Percentiles rank a stretch among this genome's conserved stretches.
Evolutionary conservation across 441 rosid genomes (phyloP).

Genomic region (Populus hybrid): DNA sequence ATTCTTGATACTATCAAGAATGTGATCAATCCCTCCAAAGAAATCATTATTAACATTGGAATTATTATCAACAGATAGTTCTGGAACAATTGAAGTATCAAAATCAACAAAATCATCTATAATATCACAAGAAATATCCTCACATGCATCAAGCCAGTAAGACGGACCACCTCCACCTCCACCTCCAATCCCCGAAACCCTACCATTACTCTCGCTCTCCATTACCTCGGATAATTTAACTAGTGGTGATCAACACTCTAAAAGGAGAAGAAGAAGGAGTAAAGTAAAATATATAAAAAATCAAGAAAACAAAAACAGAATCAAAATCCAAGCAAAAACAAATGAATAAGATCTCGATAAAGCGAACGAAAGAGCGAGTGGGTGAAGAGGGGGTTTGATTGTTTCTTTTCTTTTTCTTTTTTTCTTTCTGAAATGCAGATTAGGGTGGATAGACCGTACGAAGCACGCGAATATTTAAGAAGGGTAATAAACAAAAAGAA

Average conservation of each 20-base stretch:
- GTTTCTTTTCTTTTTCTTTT: not conserved
- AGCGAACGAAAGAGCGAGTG: conserved; percentile 11
- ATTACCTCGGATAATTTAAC: conserved; percentile 23
- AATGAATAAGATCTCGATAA: not conserved
- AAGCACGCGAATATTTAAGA: conserved; percentile 57
- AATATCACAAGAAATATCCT: conserved; percentile 71
- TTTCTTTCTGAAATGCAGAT: conserved; percentile 19
- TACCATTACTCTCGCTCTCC: conserved; percentile 63
- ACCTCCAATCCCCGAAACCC: conserved; percentile 38
- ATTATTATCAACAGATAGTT: conserved; percentile 33
- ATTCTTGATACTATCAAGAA: conserved; percentile 82
- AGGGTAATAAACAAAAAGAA: conserved; percentile 4
- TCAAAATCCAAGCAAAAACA: not conserved
- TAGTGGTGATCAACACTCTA: not conserved
- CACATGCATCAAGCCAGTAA: conserved; percentile 94
- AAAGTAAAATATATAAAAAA: not conserved
- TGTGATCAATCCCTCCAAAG: conserved; percentile 94
- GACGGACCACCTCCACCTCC: conserved; percentile 43
- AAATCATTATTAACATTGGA: conserved; percentile 52
- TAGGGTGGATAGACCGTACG: conserved; percentile 85
- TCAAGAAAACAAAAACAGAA: not conserved
- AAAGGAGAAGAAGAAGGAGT: not conserved
- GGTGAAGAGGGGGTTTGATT: conserved; percentile 19
- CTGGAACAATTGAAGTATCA: conserved; percentile 50
- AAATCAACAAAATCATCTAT: conserved; percentile 69